Base-by-base conservation (phyloP, 495 filamentous ascomycete genomes). In the Tuber brumale region DNA sequence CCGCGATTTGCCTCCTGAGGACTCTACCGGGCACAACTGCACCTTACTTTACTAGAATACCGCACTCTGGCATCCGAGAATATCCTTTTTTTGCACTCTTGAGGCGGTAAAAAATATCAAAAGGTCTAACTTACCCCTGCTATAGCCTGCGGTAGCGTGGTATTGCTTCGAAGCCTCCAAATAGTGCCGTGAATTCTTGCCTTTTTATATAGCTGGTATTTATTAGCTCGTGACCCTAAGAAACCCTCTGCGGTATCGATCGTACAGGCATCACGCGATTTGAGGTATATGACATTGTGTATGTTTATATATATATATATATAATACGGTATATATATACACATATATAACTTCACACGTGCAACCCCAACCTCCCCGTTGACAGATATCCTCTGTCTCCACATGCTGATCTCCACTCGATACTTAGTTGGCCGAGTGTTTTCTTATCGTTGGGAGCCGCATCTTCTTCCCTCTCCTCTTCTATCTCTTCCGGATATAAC, bases 341-440 rank as follows among this genome's bases (percentile, higher is more conserved):
- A 74, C 51, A 70, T 75, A 74, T 72, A 48, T 44, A 37, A 70
- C 74, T 66, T 70, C 79, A 80, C 69, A 80, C 71, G 57, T 81
- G 75, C 61, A 81, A 72, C 66, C 93, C 90, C 76, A 99, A 84
- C 86, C 91, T 94, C 37, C 94, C 94, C 27, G 95, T 99, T 46
- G 89, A 92, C 80, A 99, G 86, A 81, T 90, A 92, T 8, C 95
- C 95, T 77, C 89, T 88, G 85, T 96, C 94, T 4, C 95, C 95
- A 92, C 97, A 94, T 75, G 91, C 88, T 72, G 91, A 91, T 75
- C 94, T 86, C 95, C 95, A 99, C 77, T 92, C 90, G 69, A 99
- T 90, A 51, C 89, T 90, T 79, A 99, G 85, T 73, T 95, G 91
- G 43, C 95, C 95, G 76, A 99, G 87, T 9, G 89, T 90, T 79